Conservation (phyloP, 805 yeast genomes). For the Wickerhamomyces chambardii region DNA sequence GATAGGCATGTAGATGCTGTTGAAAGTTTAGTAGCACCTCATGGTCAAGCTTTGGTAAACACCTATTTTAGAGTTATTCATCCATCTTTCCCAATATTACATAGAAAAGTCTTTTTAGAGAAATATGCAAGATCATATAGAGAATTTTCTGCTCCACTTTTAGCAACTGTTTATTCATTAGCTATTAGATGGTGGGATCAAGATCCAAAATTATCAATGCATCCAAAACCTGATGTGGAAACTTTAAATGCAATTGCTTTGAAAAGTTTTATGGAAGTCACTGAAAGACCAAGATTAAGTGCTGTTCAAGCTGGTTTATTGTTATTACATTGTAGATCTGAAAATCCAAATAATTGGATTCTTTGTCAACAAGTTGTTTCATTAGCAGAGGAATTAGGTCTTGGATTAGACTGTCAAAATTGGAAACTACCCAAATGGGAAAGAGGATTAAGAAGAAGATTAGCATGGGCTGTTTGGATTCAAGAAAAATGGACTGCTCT, state of each 20-base stretch:
- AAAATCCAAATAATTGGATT: constrained; percentile 73
- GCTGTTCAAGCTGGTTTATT: constrained; percentile 87
- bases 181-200: constrained; percentile 93
- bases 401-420: constrained; percentile 81
- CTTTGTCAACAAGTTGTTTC: constrained; percentile 82
- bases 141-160: constrained; percentile 82
- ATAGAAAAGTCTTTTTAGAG: constrained; percentile 85
- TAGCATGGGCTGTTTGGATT: constrained; percentile 93
- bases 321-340: constrained; percentile 48
- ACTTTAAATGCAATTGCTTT: constrained; percentile 63
- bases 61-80: constrained; percentile 80
- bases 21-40: constrained; percentile 84
- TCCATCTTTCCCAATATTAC: constrained; percentile 86
- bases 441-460: constrained; percentile 72
- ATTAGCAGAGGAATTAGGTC: constrained; percentile 81
- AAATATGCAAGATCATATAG: constrained; percentile 86
- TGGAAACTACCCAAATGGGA: constrained; percentile 98
- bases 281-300: constrained; percentile 82
- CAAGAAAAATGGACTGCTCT: constrained; percentile 90
- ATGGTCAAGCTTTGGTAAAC: constrained; percentile 75
- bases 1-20: constrained; percentile 76
- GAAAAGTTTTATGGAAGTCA: constrained; percentile 56
- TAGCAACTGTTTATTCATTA: constrained; percentile 84
- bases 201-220: constrained; percentile 59
- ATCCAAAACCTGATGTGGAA: constrained; percentile 70